Evolutionary conservation across 2,329 filamentous ascomycete genomes (phyloP), one percentile per base, ranked within the genome.

Genomic region (Colletotrichum cuscutae): DNA sequence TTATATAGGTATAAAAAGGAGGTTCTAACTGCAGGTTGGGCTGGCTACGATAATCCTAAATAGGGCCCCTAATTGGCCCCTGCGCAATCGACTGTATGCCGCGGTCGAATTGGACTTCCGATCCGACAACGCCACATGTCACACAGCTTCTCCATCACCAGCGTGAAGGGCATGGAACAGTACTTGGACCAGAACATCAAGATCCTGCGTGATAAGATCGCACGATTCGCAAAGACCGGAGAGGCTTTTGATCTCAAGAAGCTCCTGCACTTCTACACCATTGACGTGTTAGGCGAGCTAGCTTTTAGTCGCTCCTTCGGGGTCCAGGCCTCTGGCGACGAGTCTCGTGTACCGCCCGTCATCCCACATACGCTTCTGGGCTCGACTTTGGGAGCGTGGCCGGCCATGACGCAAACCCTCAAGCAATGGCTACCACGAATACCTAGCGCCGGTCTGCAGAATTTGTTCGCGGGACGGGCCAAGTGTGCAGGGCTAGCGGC

Each of bases 151-250:
- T 71, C 68, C 1, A 28, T 67, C 4, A 54, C 63, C 5, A 71
- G 71, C 58, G 77, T 83, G 30, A 82, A 82, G 65, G 77, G 78
- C 11, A 82, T 83, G 81, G 81, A 82, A 60, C 69, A 75, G 30
- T 76, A 80, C 46, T 58, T 83, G 1, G 81, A 83, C 30, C 13
- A 52, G 6, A 80, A 82, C 69, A 78, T 82, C 28, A 65, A 60
- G 11, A 76, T 80, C 12, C 70, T 83, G 6, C 76, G 72, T 8
- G 60, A 76, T 1, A 79, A 76, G 61, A 76, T 81, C 22, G 32
- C 61, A 1, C 13, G 26, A 0, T 70, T 74, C 58, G 67, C 72
- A 22, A 30, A 53, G 5, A 57, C 53, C 1, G 68, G 75, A 1
- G 37, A 77, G 30, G 52, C 35, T 3, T 81, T 83, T 37, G 77